A percentile compares a stretch with the other conserved stretches of the same genome.
Evolutionary conservation across 2,329 filamentous ascomycete genomes (phyloP).

Genomic region (Neoascochyta sp.): DNA sequence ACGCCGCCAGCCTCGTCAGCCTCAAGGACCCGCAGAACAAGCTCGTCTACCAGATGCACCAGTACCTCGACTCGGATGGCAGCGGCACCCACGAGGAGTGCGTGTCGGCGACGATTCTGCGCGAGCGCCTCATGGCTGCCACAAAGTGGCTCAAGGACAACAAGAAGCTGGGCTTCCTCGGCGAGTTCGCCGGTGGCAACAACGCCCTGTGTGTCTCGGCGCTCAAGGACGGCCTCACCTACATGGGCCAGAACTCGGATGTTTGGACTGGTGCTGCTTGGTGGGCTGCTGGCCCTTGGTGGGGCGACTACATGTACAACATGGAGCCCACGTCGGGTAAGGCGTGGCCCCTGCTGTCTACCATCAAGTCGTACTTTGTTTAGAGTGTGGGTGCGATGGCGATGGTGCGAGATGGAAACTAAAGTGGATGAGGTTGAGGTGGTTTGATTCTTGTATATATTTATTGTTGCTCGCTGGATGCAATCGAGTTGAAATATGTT

Average conservation of each 20-base stretch:
- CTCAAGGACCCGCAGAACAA: constrained; percentile 53
- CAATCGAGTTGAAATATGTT: no score
- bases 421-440: no score
- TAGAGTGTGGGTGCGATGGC: constrained; percentile 2
- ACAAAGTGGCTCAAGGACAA: constrained; percentile 55
- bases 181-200: constrained; percentile 53
- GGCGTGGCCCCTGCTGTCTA: constrained; percentile 40
- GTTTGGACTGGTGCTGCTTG: constrained; percentile 54
- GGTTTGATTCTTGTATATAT: no score
- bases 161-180: constrained; percentile 51
- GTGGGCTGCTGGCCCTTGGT: constrained; percentile 56
- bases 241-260: constrained; percentile 48
- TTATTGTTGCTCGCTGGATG: no score
- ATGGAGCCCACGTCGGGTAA: constrained; percentile 49
- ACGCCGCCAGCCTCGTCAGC: constrained; percentile 43
- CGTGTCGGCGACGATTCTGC: constrained; percentile 53
- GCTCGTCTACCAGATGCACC: constrained; percentile 60
- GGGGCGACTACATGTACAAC: constrained; percentile 48
- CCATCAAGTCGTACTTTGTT: constrained; percentile 37
- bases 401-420: no score
- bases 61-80: constrained; percentile 57
- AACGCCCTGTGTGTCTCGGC: constrained; percentile 51
- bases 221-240: constrained; percentile 49
- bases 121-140: constrained; percentile 49
- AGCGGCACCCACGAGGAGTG: constrained; percentile 52